These are phyloP conservation scores for Lipomyces mesembrius DNA, from an alignment of 805 yeast species.

Conservation along the genomic window DNA sequence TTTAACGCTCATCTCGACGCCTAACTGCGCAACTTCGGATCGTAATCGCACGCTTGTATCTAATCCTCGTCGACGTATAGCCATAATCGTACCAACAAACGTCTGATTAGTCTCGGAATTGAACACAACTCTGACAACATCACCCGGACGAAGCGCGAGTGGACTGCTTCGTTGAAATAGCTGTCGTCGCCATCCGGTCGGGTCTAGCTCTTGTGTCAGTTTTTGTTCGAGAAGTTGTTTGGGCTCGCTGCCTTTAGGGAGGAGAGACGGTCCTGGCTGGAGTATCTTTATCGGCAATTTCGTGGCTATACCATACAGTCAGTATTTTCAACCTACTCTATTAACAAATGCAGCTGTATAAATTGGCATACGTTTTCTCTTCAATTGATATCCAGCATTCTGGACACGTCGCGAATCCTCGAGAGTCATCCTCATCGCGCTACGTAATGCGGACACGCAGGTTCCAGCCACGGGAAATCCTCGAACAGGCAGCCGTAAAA, in stretches of 20 bases:
- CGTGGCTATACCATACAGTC: conserved; percentile 10
- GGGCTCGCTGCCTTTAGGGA: conserved; percentile 43
- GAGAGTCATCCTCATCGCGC: neutral
- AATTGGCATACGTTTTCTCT: conserved; percentile 14
- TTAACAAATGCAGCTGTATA: neutral
- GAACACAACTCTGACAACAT: conserved; percentile 75
- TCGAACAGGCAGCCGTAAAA: conserved; percentile 6
- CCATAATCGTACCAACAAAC: conserved; percentile 79
- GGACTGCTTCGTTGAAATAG: conserved; percentile 55
- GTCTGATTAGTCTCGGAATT: conserved; percentile 54
- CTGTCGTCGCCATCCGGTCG: conserved; percentile 67
- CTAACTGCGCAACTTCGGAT: conserved; percentile 79
- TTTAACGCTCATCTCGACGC: conserved; percentile 82
- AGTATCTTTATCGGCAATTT: conserved; percentile 16
- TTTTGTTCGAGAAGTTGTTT: conserved; percentile 55
- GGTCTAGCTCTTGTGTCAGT: conserved; percentile 64
- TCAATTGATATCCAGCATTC: conserved; percentile 25
- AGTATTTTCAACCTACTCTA: neutral
- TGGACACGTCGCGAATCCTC: conserved; percentile 5
- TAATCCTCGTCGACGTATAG: conserved; percentile 70
- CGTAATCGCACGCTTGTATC: conserved; percentile 80
- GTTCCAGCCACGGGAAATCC: conserved; percentile 7
- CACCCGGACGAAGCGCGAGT: conserved; percentile 73
- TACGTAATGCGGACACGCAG: conserved; percentile 10
- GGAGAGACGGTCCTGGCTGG: conserved; percentile 17